Conservation (phyloP, 345 rosid species). For the Salix brachista region DNA sequence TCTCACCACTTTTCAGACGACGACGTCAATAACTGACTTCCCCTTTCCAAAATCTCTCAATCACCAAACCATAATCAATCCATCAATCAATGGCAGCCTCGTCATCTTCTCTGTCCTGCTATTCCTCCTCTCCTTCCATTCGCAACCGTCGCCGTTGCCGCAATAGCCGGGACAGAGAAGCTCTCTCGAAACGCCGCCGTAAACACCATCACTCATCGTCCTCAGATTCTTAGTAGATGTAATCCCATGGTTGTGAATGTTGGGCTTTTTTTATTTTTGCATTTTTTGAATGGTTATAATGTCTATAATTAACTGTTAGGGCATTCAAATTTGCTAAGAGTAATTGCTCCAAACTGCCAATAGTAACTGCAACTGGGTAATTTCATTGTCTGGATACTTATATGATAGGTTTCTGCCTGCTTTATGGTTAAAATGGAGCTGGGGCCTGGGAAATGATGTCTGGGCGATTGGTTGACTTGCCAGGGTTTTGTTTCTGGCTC, state of each 20-base stretch:
- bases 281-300: not conserved
- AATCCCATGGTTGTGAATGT: too few relatives aligned
- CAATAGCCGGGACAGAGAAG: slow-evolving; percentile 38
- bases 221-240: slow-evolving; percentile 25
- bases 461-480: slow-evolving; percentile 57
- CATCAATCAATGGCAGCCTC: slow-evolving; percentile 61
- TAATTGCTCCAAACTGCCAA: not conserved
- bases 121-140: slow-evolving; percentile 40
- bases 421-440: slow-evolving; percentile 81
- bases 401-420: slow-evolving; percentile 64
- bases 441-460: slow-evolving; percentile 63
- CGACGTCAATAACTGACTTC: not conserved
- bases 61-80: not conserved
- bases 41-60: not conserved
- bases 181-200: slow-evolving; percentile 66
- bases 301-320: not conserved
- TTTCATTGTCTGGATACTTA: slow-evolving; percentile 44
- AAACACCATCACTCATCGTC: slow-evolving; percentile 32
- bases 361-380: not conserved
- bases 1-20: not conserved
- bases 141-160: slow-evolving; percentile 51
- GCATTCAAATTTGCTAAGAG: not conserved
- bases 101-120: slow-evolving; percentile 48
- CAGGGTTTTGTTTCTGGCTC: slow-evolving; percentile 50
- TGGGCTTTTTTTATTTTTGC: not conserved